Percentiles rank a stretch among this genome's conserved stretches.
Conservation (phyloP, 805 yeast species). For the Candida odintsovae region DNA sequence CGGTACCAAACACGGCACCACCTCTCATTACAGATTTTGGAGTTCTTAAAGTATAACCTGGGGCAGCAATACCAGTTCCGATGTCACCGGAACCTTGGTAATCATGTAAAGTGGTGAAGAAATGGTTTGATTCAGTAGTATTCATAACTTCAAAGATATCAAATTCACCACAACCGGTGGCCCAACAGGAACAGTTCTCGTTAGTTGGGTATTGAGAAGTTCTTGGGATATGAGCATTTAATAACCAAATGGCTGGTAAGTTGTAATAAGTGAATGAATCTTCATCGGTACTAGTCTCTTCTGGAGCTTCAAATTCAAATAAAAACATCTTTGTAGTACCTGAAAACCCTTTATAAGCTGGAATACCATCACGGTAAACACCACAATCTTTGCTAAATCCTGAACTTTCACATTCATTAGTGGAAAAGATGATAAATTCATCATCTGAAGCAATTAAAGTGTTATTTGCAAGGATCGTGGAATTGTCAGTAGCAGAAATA, state of each 20-base stretch:
- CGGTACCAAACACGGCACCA: slow-evolving; percentile 62
- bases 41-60: slow-evolving; percentile 54
- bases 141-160: slow-evolving; percentile 75
- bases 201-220: slow-evolving; percentile 64
- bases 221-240: slow-evolving; percentile 69
- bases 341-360: slow-evolving; percentile 66
- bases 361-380: slow-evolving; percentile 67
- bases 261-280: slow-evolving; percentile 33
- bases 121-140: slow-evolving; percentile 45
- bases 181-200: slow-evolving; percentile 69
- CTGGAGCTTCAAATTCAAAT: slow-evolving; percentile 65
- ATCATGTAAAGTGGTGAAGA: slow-evolving; percentile 68
- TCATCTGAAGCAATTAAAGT: slow-evolving; percentile 49
- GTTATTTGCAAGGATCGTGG: slow-evolving; percentile 45
- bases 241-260: slow-evolving; percentile 74
- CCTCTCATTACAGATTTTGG: slow-evolving; percentile 50
- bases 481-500: slow-evolving; percentile 33
- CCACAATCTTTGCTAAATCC: slow-evolving; percentile 61
- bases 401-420: slow-evolving; percentile 49
- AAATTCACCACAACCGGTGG: slow-evolving; percentile 73
- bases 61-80: slow-evolving; percentile 51
- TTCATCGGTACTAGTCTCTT: slow-evolving; percentile 36
- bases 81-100: slow-evolving; percentile 67
- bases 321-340: slow-evolving; percentile 68
- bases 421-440: slow-evolving; percentile 58